Evolutionary conservation across 75 land plant species (phyloP).

Genomic region (Gnetum montanum): DNA sequence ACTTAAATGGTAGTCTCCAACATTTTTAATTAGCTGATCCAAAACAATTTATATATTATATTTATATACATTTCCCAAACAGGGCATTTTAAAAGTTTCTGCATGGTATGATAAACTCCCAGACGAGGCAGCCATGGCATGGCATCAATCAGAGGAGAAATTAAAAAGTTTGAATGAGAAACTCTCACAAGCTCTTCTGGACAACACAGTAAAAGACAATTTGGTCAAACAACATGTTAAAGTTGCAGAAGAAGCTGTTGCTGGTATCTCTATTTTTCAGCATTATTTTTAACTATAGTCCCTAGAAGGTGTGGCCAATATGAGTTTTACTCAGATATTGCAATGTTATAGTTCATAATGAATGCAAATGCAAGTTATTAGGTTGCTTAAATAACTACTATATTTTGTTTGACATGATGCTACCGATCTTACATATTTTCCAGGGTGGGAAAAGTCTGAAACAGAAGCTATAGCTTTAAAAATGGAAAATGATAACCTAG

Average conservation of each 20-base stretch:
- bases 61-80: neutral
- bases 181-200: slow-evolving; percentile 54
- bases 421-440: slow-evolving; percentile 1
- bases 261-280: slow-evolving; percentile 41
- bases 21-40: too few relatives aligned
- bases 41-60: too few relatives aligned
- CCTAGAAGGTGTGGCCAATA: neutral
- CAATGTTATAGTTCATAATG: too few relatives aligned
- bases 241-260: slow-evolving; percentile 90
- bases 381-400: too few relatives aligned
- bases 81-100: slow-evolving; percentile 15
- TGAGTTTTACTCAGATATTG: too few relatives aligned
- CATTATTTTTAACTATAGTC: neutral
- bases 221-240: slow-evolving; percentile 74
- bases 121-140: slow-evolving; percentile 23
- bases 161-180: slow-evolving; percentile 40
- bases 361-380: too few relatives aligned
- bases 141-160: slow-evolving; percentile 22
- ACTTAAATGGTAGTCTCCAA: too few relatives aligned
- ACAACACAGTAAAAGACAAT: slow-evolving; percentile 62
- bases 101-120: slow-evolving; percentile 33
- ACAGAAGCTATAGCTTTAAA: slow-evolving; percentile 52
- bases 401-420: too few relatives aligned
- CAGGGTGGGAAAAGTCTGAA: slow-evolving; percentile 96
- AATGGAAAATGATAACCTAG: slow-evolving; percentile 47